Evolutionary conservation across 1,284 basidiomycete genomes (phyloP), one percentile per base, ranked within the genome.

Genomic region (Lentinula novae-zelandiae): DNA sequence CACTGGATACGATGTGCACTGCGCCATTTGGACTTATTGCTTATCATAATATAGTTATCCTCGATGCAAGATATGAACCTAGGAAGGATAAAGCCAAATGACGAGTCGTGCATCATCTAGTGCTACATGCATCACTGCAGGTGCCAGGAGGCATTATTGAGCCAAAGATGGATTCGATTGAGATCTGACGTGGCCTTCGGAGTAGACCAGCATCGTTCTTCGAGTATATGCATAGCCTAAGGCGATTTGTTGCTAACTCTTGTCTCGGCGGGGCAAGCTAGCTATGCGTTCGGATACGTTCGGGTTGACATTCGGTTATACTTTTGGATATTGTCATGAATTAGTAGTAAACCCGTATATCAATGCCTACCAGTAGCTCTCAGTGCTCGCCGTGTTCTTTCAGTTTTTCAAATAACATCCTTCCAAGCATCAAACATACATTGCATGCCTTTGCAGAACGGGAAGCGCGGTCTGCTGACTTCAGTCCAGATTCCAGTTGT

Each of bases 391-490:
- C 3, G 0, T 27, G 27, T 27, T 27, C 3, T 27, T 27, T 22
- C 17, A 13, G 3, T 22, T 22, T 49, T 22, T 3, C 33, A 51
- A 15, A 13, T n/a, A 7, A 31, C 27, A 27, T 27, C 27, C 27
- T 27, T 27, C 27, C 2, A 4, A 27, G 27, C 27, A 27, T 27
- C 27, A 27, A 27, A 27, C 27, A 27, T 27, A 27, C 27, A 27
- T 27, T 27, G 27, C 2, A 27, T 27, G 27, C 27, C 27, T 3
- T 5, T 22, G 8, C 22, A 49, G 5, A 33, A 34, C 49, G 49
- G 49, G 15, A 51, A 51, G 49, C 49, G 49, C 49, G 49, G 49
- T 51, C 49, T 51, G 49, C 49, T 51, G 49, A 51, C 49, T 10
- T 51, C 31, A 5, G 4, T 34, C 27, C 22, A 34, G 27, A 27